These are phyloP conservation scores for Stephania yunnanensis DNA, from an alignment of 164 flowering plant genomes.

Conservation along the genomic window DNA sequence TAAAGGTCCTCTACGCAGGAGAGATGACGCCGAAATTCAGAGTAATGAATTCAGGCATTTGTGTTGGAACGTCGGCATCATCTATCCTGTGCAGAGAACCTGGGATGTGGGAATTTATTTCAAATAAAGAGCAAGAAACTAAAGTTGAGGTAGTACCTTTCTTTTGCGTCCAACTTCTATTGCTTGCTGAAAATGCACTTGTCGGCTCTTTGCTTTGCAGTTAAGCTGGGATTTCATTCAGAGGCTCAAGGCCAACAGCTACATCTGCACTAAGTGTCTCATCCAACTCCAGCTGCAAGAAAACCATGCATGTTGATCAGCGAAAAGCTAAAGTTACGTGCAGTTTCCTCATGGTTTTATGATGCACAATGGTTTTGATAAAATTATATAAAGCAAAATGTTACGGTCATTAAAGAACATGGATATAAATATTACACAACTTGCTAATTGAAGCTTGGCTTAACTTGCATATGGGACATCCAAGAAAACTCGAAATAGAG, in stretches of 20 bases:
- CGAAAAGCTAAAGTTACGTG: background rate
- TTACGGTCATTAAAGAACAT: conserved; percentile 3
- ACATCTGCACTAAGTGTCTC: background rate
- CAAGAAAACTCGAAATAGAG: background rate
- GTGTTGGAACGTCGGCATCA: conserved; percentile 8
- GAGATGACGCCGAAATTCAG: conserved; percentile 20
- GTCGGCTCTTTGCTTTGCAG: too few relatives aligned
- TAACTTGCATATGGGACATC: background rate
- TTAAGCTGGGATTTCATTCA: too few relatives aligned
- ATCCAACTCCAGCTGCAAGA: background rate
- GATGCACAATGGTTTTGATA: background rate
- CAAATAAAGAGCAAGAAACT: background rate
- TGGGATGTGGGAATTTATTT: conserved; percentile 6
- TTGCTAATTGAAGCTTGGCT: background rate
- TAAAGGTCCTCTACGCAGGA: conserved; percentile 20
- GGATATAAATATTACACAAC: conserved; percentile 1
- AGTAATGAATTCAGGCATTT: background rate
- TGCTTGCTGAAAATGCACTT: too few relatives aligned
- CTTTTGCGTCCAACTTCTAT: background rate
- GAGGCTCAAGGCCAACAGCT: background rate
- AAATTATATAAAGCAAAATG: background rate
- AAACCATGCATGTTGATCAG: background rate
- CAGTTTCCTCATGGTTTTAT: background rate
- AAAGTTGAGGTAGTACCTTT: background rate
- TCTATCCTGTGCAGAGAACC: conserved; percentile 15